These are phyloP conservation scores for Fabrea salina DNA, from an alignment of 169 alveolate genomes.

Conservation along the genomic window DNA sequence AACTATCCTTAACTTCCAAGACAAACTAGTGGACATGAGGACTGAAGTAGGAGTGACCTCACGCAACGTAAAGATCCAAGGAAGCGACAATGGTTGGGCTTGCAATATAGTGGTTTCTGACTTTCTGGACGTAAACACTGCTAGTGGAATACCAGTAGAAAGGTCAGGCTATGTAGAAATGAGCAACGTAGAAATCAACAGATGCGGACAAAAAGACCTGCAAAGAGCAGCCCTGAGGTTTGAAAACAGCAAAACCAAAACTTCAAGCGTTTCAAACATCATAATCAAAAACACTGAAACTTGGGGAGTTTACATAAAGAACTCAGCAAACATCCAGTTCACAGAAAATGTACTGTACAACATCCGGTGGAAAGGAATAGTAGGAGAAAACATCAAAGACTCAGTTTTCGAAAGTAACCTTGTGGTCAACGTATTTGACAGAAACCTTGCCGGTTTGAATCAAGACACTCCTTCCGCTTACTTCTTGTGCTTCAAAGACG, in stretches of 20 bases:
- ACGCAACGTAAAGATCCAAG: slow-evolving; percentile 47
- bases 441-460: neutral
- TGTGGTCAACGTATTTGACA: neutral
- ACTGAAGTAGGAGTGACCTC: slow-evolving; percentile 49
- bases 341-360: neutral
- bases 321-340: neutral
- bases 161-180: slow-evolving; percentile 25
- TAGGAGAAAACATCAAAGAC: neutral
- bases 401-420: neutral
- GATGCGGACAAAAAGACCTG: slow-evolving; percentile 45
- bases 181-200: slow-evolving; percentile 40
- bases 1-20: slow-evolving; percentile 1
- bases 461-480: slow-evolving; percentile 19
- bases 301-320: slow-evolving; percentile 11
- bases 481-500: no score
- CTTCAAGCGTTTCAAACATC: slow-evolving; percentile 25
- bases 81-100: slow-evolving; percentile 30
- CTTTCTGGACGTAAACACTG: neutral
- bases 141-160: neutral
- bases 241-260: neutral
- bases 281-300: slow-evolving; percentile 39
- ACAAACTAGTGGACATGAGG: slow-evolving; percentile 44
- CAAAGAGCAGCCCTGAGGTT: slow-evolving; percentile 48
- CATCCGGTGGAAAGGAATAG: slow-evolving; percentile 6
- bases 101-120: slow-evolving; percentile 11